Conservation (phyloP, 805 yeast species). For the Spathaspora arborariae region DNA sequence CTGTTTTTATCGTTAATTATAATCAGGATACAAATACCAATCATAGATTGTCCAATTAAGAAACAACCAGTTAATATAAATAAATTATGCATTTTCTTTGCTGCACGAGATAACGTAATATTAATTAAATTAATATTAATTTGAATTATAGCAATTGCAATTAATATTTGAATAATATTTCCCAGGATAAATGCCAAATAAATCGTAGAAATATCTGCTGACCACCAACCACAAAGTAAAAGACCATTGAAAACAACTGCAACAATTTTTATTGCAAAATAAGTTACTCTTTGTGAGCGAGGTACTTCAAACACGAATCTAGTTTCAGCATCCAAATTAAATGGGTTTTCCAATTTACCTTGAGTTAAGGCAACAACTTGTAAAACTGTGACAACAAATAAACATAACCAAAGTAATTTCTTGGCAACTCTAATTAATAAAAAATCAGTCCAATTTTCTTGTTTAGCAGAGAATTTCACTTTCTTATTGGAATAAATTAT, state of each 20-base stretch:
- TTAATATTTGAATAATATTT: constrained; percentile 7
- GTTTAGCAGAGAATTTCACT: not conserved
- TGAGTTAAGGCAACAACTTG: constrained; percentile 6
- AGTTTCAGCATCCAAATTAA: not conserved
- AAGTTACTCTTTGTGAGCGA: not conserved
- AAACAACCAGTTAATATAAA: constrained; percentile 9
- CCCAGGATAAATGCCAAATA: constrained; percentile 4
- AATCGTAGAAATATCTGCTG: constrained; percentile 3
- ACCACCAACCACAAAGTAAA: constrained; percentile 10
- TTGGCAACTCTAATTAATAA: not conserved
- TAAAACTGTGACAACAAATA: constrained; percentile 4
- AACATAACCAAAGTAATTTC: constrained; percentile 3
- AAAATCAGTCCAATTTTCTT: not conserved
- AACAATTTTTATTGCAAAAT: constrained; percentile 4
- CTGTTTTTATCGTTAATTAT: constrained; percentile 11
- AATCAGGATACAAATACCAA: constrained; percentile 8
- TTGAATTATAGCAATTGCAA: constrained; percentile 8
- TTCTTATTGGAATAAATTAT: not conserved
- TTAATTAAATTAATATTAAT: constrained; percentile 8
- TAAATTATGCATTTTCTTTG: constrained; percentile 9
- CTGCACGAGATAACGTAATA: constrained; percentile 1
- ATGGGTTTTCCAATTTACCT: constrained; percentile 4
- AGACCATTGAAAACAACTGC: constrained; percentile 4
- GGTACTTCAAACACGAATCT: not conserved
- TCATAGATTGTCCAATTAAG: constrained; percentile 8